phyloP scores from a whole-genome alignment of 225 moss, liverwort and hornwort genomes.

The Ulota crispa region DNA sequence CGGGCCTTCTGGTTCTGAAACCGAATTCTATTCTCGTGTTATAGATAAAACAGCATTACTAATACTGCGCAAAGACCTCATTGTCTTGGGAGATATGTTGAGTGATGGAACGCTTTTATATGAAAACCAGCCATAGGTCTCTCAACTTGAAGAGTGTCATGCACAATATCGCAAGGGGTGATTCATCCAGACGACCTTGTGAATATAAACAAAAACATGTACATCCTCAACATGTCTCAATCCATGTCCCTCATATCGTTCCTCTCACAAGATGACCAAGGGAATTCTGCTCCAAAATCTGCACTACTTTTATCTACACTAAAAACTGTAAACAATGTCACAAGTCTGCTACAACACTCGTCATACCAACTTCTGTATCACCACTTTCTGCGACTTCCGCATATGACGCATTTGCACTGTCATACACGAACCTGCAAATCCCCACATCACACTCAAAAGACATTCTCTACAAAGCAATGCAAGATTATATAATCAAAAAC shows the following conservation, averaged over 20 bases:
- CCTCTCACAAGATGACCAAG: neutral
- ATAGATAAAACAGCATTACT: too few species aligned
- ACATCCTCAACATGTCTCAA: conserved; percentile 18
- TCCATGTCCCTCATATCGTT: conserved; percentile 1
- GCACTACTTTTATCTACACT: neutral
- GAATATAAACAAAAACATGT: conserved; percentile 15
- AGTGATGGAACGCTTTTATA: neutral
- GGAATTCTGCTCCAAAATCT: neutral
- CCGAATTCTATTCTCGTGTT: too few species aligned
- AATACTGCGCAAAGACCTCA: neutral
- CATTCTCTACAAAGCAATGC: neutral
- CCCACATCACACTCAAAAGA: conserved; percentile 19
- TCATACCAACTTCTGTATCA: conserved; percentile 23
- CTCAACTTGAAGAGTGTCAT: neutral
- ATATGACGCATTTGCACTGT: conserved; percentile 45
- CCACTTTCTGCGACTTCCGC: conserved; percentile 50
- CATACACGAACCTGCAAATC: conserved; percentile 57
- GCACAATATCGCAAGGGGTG: neutral
- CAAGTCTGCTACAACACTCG: conserved; percentile 31
- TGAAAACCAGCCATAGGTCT: neutral
- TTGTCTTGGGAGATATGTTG: neutral
- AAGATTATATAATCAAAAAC: neutral
- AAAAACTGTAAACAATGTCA: conserved; percentile 15
- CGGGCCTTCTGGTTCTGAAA: too few species aligned
- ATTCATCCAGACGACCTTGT: neutral